Percentiles rank a stretch among this genome's conserved stretches.
These are phyloP conservation scores for Aspergillus viridinutans DNA, from an alignment of 2,329 filamentous ascomycete species.

Conservation along the genomic window DNA sequence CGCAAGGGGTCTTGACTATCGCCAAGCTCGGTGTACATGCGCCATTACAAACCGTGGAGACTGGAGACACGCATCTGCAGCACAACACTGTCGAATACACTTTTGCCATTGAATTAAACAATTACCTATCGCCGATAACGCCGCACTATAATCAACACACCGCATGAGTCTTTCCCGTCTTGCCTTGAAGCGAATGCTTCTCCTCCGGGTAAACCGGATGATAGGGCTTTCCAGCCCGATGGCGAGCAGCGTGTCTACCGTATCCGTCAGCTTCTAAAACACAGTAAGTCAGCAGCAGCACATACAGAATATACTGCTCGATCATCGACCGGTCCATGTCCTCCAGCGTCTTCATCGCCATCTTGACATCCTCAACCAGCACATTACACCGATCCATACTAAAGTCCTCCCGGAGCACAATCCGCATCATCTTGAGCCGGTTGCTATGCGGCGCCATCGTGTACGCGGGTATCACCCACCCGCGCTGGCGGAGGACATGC, in stretches of 20 bases:
- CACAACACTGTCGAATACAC: background rate
- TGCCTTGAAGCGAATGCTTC: conserved; percentile 78
- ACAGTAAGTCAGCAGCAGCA: conserved; percentile 1
- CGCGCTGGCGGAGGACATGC: conserved; percentile 74
- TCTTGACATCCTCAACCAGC: conserved; percentile 71
- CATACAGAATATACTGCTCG: conserved; percentile 61
- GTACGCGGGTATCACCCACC: conserved; percentile 91
- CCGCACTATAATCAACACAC: conserved; percentile 57
- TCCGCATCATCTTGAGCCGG: conserved; percentile 80
- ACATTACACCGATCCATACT: conserved; percentile 72
- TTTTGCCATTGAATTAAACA: background rate
- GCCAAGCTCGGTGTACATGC: background rate
- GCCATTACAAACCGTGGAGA: too few species aligned
- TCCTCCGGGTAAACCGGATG: conserved; percentile 59
- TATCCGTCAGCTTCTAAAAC: background rate
- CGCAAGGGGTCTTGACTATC: background rate
- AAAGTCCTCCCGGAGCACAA: conserved; percentile 90
- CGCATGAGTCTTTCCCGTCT: conserved; percentile 81
- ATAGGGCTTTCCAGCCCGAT: background rate
- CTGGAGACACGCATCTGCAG: too few species aligned
- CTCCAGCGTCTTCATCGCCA: conserved; percentile 65
- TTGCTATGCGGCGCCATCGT: conserved; percentile 89
- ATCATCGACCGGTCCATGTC: conserved; percentile 68
- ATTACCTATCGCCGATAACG: background rate
- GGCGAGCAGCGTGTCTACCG: background rate